A percentile compares a stretch with the other conserved stretches of the same genome.
phyloP scores from a whole-genome alignment of 1,284 basidiomycete species.

The Malassezia pachydermatis region DNA sequence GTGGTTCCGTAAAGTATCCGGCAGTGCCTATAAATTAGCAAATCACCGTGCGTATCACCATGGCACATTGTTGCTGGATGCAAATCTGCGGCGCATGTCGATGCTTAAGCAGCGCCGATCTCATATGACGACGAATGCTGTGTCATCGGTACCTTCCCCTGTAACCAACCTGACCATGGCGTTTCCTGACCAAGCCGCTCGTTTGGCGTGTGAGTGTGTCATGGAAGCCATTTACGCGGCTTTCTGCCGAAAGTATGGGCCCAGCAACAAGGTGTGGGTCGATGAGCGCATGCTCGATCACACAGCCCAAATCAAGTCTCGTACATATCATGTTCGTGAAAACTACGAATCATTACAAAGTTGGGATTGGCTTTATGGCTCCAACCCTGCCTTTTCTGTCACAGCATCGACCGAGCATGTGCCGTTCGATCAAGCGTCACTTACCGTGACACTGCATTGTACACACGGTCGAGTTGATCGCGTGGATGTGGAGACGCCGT shows the following conservation, averaged over 20 bases:
- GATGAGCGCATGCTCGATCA: conserved; percentile 18
- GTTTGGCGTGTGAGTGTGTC: conserved; percentile 63
- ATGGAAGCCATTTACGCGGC: conserved; percentile 59
- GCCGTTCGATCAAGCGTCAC: background rate
- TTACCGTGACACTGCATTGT: background rate
- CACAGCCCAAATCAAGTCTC: conserved; percentile 8
- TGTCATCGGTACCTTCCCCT: conserved; percentile 80
- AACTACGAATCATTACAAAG: conserved; percentile 53
- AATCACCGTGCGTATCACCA: conserved; percentile 89
- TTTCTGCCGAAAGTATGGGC: conserved; percentile 60
- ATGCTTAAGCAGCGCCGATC: conserved; percentile 56
- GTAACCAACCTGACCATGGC: conserved; percentile 67
- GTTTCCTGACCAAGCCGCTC: conserved; percentile 49
- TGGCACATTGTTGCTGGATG: conserved; percentile 85
- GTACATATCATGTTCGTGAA: conserved; percentile 17
- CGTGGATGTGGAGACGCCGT: background rate
- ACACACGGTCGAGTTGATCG: background rate
- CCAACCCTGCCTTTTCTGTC: conserved; percentile 72
- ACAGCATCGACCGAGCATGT: background rate
- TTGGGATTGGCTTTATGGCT: conserved; percentile 89
- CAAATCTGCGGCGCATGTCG: conserved; percentile 28
- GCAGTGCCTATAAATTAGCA: conserved; percentile 93
- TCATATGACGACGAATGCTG: conserved; percentile 66
- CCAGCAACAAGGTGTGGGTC: conserved; percentile 7
- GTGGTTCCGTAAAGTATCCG: conserved; percentile 63